A percentile compares a stretch with the other conserved stretches of the same genome.
Conservation (phyloP, 768 basidiomycete species). For the Xanthoconium purpureum region DNA sequence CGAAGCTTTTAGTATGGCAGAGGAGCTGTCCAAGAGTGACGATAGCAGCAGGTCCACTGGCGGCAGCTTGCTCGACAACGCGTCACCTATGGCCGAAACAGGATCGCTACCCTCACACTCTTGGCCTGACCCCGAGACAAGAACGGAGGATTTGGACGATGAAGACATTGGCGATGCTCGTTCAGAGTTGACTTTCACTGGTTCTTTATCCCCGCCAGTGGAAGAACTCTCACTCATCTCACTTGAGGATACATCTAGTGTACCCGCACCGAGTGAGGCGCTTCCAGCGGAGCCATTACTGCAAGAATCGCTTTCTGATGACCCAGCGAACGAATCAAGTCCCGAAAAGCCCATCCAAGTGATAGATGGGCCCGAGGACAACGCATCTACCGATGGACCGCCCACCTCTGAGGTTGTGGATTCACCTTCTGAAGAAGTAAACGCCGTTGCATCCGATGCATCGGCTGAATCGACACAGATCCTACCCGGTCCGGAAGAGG, state of each 20-base stretch:
- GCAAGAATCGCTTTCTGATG: conserved; percentile 2
- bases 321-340: conserved; percentile 4
- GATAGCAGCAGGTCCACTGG: neutral
- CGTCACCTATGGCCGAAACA: conserved; percentile 13
- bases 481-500: conserved; percentile 4
- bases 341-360: conserved; percentile 8
- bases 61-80: conserved; percentile 8
- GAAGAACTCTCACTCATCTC: conserved; percentile 27
- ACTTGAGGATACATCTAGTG: conserved; percentile 17
- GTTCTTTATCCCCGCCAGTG: conserved; percentile 27
- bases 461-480: conserved; percentile 2
- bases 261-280: neutral
- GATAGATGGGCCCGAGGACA: conserved; percentile 1
- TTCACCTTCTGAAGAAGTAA: conserved; percentile 5
- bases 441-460: neutral
- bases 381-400: neutral
- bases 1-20: conserved; percentile 38
- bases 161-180: conserved; percentile 25
- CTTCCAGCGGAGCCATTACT: neutral
- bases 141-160: conserved; percentile 19
- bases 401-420: conserved; percentile 5
- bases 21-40: conserved; percentile 35
- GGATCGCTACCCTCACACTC: conserved; percentile 3
- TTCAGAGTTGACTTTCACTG: conserved; percentile 18
- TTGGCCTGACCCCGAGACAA: conserved; percentile 13